Evolutionary conservation across 2,329 filamentous ascomycete species (phyloP).

Genomic region (Sporothrix euskadiensis): DNA sequence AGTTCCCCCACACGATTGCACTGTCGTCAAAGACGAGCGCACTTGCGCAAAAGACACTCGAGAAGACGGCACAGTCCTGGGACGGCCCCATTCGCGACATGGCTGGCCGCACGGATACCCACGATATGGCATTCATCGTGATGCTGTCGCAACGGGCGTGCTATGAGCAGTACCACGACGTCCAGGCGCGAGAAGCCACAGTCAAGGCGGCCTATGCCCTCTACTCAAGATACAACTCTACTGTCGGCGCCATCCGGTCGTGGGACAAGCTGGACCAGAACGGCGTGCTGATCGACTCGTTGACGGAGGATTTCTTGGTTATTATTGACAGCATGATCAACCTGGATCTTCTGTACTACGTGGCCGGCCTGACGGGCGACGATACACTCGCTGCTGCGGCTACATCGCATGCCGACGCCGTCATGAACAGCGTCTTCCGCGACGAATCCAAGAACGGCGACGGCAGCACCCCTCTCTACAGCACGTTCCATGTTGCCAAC

Average conservation of each 20-base stretch:
- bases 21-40: conserved; percentile 25
- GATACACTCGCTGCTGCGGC: conserved; percentile 37
- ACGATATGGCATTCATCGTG: conserved; percentile 58
- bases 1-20: conserved; percentile 36
- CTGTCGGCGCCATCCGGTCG: conserved; percentile 50
- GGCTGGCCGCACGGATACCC: conserved; percentile 49
- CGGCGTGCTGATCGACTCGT: conserved; percentile 38
- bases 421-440: conserved; percentile 46
- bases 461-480: conserved; percentile 36
- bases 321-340: conserved; percentile 49
- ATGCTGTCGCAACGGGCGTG: conserved; percentile 50
- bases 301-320: conserved; percentile 43
- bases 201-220: conserved; percentile 48
- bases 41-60: conserved; percentile 35
- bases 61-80: conserved; percentile 38
- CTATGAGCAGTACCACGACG: conserved; percentile 45
- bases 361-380: conserved; percentile 39
- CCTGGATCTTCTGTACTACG: conserved; percentile 44
- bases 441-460: conserved; percentile 35
- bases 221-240: conserved; percentile 45
- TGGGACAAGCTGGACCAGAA: conserved; percentile 47
- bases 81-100: conserved; percentile 42
- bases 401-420: conserved; percentile 44
- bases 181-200: conserved; percentile 44
- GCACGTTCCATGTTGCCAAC: conserved; percentile 52